Evolutionary conservation across 805 yeast species (phyloP).

Genomic region (Debaryomyces prosopidis): DNA sequence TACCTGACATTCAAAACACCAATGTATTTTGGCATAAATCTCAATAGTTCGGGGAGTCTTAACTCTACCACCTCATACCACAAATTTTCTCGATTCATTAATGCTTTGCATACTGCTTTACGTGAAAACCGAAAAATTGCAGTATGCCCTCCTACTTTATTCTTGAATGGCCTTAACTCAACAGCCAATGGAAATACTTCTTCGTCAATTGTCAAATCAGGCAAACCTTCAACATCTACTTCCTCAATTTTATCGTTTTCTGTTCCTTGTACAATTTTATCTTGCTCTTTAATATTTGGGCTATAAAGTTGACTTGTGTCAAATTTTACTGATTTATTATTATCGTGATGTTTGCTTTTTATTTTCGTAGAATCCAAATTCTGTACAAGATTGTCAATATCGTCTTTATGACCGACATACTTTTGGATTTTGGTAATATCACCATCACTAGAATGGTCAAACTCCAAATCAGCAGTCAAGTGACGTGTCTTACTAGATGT

Average conservation of each 20-base stretch:
- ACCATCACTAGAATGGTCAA: constrained; percentile 36
- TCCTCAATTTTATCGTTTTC: neutral
- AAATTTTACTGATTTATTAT: neutral
- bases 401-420: neutral
- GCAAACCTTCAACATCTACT: neutral
- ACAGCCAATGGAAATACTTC: constrained; percentile 69
- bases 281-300: neutral
- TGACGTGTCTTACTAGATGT: constrained; percentile 34
- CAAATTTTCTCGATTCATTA: constrained; percentile 83
- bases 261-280: too few species aligned
- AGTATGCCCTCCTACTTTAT: constrained; percentile 97
- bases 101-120: constrained; percentile 90
- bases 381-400: neutral
- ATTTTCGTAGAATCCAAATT: neutral
- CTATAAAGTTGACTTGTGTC: neutral
- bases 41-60: constrained; percentile 70
- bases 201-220: neutral
- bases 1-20: constrained; percentile 94
- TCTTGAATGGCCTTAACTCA: constrained; percentile 85
- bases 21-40: constrained; percentile 90
- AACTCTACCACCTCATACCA: constrained; percentile 91
- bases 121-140: constrained; percentile 91
- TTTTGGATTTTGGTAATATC: constrained; percentile 24
- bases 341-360: neutral
- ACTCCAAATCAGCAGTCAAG: constrained; percentile 51